Evolutionary conservation across 192 early-diverging fungal species (phyloP), one percentile per base, ranked within the genome.

Genomic region (Umbelopsis isabellina): DNA sequence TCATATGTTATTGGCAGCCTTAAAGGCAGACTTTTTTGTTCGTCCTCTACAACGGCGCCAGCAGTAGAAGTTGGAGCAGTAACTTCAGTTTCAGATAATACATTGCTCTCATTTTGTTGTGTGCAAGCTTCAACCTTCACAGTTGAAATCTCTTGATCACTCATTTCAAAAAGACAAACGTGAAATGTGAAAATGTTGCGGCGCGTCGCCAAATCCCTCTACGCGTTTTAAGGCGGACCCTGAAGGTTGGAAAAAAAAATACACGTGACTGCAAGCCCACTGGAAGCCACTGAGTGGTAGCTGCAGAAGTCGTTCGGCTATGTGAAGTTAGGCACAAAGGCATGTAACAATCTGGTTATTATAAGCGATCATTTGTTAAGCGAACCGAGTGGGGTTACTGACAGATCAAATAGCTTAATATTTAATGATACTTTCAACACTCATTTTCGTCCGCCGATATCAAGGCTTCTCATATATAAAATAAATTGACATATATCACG

Each of bases 101-200:
- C 30, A 61, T 37, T 61, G 25, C 37, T 25, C 33, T 61, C 55
- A 61, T 61, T 61, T 61, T 61, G 55, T 13, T 61, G 55, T 61
- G 55, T 35, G 18, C 23, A 61, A 61, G 30, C 25, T 16, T 61
- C 55, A 61, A 35, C 55, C 27, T 61, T 30, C 55, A 61, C 55
- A 8, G 55, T 27, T 61, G 55, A 33, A 35, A 18, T 61, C 27
- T 61, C 55, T 61, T 61, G 55, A 61, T 61, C 55, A 35, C 55
- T 61, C 55, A 61, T 61, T 61, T 61, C 55, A 61, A 61, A 61
- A 61, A 16, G 55, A 41, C 55, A 61, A 35, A n/a, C 37, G 55
- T 61, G 23, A 61, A 61, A 61, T 61, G 55, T 61, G 9, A 25
- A 61, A 55, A 61, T 61, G 55, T 61, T 61, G 25, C 55, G 55